Percentiles rank a stretch among this genome's conserved stretches.
These are phyloP conservation scores for Zasmidium cellare DNA, from an alignment of 2,329 filamentous ascomycete genomes.

Conservation along the genomic window DNA sequence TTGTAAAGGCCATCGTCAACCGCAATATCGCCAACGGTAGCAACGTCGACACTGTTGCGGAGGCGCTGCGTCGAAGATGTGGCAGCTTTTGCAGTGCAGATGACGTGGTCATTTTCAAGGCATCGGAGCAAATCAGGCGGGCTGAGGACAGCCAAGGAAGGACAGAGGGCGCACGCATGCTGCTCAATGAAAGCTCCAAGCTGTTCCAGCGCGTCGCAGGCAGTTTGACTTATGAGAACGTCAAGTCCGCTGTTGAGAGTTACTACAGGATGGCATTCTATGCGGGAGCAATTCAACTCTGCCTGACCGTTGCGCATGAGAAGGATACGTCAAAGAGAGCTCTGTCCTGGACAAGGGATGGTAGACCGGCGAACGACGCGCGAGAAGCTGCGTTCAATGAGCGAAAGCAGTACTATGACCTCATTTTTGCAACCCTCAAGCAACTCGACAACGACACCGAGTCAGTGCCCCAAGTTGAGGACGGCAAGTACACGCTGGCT, in stretches of 20 bases:
- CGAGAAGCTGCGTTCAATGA: conserved; percentile 67
- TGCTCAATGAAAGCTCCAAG: conserved; percentile 84
- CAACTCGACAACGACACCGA: conserved; percentile 72
- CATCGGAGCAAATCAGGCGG: conserved; percentile 89
- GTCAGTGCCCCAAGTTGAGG: conserved; percentile 69
- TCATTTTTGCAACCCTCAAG: conserved; percentile 80
- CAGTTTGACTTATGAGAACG: conserved; percentile 72
- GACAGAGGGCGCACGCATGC: conserved; percentile 71
- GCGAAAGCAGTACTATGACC: conserved; percentile 76
- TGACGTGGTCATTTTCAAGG: conserved; percentile 97
- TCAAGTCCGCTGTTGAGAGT: conserved; percentile 74
- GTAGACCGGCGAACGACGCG: conserved; percentile 68
- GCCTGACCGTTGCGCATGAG: conserved; percentile 77
- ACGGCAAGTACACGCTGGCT: conserved; percentile 74
- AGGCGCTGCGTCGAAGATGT: conserved; percentile 86
- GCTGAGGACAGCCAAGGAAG: conserved; percentile 77
- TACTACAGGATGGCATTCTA: conserved; percentile 85
- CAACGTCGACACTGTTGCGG: conserved; percentile 95
- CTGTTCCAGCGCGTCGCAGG: conserved; percentile 87
- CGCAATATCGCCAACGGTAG: conserved; percentile 95
- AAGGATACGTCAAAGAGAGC: conserved; percentile 86
- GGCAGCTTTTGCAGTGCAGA: conserved; percentile 97
- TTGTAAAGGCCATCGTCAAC: conserved; percentile 98
- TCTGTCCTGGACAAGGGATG: conserved; percentile 83
- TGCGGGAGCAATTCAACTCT: conserved; percentile 84